Base-by-base conservation (phyloP, 768 basidiomycete genomes). In the Mycena floridula region DNA sequence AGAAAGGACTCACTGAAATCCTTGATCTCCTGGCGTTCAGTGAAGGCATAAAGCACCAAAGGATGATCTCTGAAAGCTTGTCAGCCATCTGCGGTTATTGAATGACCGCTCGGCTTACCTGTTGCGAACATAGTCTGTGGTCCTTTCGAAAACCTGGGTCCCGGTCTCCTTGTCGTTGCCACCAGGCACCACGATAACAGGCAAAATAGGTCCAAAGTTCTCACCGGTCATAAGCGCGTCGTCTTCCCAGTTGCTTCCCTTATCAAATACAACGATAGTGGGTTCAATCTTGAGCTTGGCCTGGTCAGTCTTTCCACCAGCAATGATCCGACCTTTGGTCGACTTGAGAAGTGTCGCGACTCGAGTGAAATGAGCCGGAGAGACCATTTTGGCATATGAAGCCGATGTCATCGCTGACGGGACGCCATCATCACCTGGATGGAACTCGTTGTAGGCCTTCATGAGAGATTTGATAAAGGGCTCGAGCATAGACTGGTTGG, bases 211-310 rank as follows among this genome's bases (percentile, higher is more conserved):
- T 0, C 89, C 91, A 52, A 94, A 92, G 35, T 92, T 72, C 55
- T 93, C 91, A 48, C 88, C 82, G 56, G 71, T 69, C 85, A 93
- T 86, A 49, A 91, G 61, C 0, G 82, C 73, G 61, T 93, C 90
- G 43, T 77, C 76, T 0, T 49, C 54, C 26, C 66, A 60, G 3
- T 90, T 80, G 47, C 83, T 73, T 38, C 26, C 2, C n/a, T n/a
- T n/a, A 40, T 38, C 32, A 18, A 35, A 35, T 27, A 63, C 74
- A 12, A 93, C 78, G 25, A 90, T 58, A 0, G 88, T 90, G 3
- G 88, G 85, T 16, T 82, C 78, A 50, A 91, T 80, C 52, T 73
- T 85, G 47, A 75, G 68, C 30, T 59, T 69, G n/a, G 61, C 66
- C 49, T 73, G 74, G 40, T 87, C 76, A 0, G 70, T 68, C 36